phyloP scores from a whole-genome alignment of 116 monocot species.

The Zostera marina region DNA sequence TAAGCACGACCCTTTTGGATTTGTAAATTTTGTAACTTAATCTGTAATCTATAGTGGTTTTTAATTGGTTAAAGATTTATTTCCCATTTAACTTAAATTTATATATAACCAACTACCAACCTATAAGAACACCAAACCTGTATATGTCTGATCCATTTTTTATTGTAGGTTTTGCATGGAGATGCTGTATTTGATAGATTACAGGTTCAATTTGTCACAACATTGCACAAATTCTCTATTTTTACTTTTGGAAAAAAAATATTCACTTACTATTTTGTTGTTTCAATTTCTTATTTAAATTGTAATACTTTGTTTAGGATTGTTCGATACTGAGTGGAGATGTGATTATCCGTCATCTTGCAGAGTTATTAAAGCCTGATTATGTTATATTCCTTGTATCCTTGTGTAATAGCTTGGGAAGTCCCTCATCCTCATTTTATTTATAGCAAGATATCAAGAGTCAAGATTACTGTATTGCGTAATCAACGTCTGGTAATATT shows the following conservation, averaged over 20 bases:
- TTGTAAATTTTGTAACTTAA: too few species aligned
- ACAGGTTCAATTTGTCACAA: conserved; percentile 28
- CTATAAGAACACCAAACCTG: neutral
- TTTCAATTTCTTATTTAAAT: neutral
- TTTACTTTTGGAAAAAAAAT: neutral
- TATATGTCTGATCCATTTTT: neutral
- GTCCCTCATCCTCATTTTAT: neutral
- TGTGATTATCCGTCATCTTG: conserved; percentile 87
- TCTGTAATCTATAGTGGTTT: neutral
- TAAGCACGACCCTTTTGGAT: too few species aligned
- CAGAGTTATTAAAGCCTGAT: conserved; percentile 47
- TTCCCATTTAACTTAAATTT: neutral
- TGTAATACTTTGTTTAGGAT: conserved; percentile 33
- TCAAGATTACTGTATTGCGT: neutral
- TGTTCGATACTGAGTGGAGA: conserved; percentile 95
- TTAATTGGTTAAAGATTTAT: neutral
- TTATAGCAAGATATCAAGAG: neutral
- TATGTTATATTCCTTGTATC: conserved; percentile 98
- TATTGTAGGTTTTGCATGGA: conserved; percentile 77
- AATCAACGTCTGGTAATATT: neutral
- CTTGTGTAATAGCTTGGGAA: conserved; percentile 1
- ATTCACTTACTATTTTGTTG: neutral
- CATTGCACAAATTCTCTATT: neutral
- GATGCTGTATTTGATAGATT: conserved; percentile 80
- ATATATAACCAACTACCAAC: neutral